phyloP scores from a whole-genome alignment of 164 flowering plant species.

The Macadamia integrifolia region DNA sequence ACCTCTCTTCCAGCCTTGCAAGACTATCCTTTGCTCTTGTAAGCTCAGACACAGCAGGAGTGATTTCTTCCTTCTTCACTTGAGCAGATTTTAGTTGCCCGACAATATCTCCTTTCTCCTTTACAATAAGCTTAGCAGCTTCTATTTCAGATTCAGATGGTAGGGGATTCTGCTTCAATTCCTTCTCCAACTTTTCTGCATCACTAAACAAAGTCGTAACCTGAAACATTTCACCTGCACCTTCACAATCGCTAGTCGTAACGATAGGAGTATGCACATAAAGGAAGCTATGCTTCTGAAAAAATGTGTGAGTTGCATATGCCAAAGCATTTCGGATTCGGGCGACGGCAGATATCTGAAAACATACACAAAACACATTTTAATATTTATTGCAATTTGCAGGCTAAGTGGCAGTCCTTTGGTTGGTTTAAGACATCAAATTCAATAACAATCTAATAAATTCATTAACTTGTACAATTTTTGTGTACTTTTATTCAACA shows the following conservation, averaged over 20 bases:
- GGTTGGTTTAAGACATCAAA: no score
- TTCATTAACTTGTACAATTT: no score
- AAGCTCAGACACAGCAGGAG: not conserved
- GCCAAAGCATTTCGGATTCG: slow-evolving; percentile 67
- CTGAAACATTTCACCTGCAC: slow-evolving; percentile 89
- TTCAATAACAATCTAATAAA: no score
- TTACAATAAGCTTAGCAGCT: slow-evolving; percentile 13
- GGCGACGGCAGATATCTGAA: slow-evolving; percentile 25
- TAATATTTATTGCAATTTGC: not conserved
- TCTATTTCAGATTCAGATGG: slow-evolving; percentile 52
- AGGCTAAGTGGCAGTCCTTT: no score
- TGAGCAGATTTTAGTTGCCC: not conserved
- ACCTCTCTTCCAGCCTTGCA: slow-evolving; percentile 44
- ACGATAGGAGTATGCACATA: slow-evolving; percentile 72
- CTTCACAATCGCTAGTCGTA: slow-evolving; percentile 83
- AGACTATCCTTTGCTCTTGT: slow-evolving; percentile 56
- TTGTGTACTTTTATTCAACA: not conserved
- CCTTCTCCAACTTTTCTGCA: slow-evolving; percentile 26
- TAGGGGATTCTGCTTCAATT: slow-evolving; percentile 54
- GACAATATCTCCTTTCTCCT: not conserved
- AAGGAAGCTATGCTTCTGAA: slow-evolving; percentile 57
- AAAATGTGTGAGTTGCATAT: slow-evolving; percentile 65
- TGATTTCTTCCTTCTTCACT: not conserved
- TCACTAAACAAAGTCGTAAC: slow-evolving; percentile 16
- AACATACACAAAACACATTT: not conserved